Percentiles rank a stretch among this genome's conserved stretches.
Evolutionary conservation across 2,329 filamentous ascomycete species (phyloP).

Genomic region (Sporothrix euskadiensis): DNA sequence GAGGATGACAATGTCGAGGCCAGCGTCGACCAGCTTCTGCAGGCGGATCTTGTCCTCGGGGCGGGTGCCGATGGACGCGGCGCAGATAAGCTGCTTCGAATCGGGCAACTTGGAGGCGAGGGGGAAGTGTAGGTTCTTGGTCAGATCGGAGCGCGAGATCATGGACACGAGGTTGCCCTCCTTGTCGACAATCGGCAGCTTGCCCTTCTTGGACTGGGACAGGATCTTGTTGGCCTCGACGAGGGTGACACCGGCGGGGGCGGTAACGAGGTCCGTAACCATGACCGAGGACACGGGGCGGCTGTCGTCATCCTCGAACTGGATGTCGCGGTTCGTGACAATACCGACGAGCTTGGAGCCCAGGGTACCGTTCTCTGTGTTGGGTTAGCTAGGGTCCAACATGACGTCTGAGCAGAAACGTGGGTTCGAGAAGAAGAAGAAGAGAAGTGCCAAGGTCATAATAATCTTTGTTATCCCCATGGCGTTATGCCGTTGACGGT

Average conservation of each 20-base stretch:
- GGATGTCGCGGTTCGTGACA: slow-evolving; percentile 95
- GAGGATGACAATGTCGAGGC: slow-evolving; percentile 90
- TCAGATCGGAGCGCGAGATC: slow-evolving; percentile 91
- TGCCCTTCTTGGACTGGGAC: slow-evolving; percentile 96
- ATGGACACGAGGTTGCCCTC: slow-evolving; percentile 85
- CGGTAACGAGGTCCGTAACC: slow-evolving; percentile 95
- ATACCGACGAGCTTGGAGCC: slow-evolving; percentile 96
- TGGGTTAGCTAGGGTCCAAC: slow-evolving; percentile 42
- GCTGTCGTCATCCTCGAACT: slow-evolving; percentile 79
- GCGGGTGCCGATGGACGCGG: slow-evolving; percentile 91
- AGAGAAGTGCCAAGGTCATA: slow-evolving; percentile 34
- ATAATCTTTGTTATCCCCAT: slow-evolving; percentile 68
- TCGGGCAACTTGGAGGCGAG: slow-evolving; percentile 93
- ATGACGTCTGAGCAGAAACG: slow-evolving; percentile 25
- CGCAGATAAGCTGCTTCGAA: slow-evolving; percentile 96
- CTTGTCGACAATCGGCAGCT: slow-evolving; percentile 87
- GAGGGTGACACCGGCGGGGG: slow-evolving; percentile 77
- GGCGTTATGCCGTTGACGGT: slow-evolving; percentile 86
- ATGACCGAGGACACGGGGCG: slow-evolving; percentile 85
- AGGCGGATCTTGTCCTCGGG: slow-evolving; percentile 89
- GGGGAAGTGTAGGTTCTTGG: slow-evolving; percentile 98
- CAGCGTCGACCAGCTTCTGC: slow-evolving; percentile 85
- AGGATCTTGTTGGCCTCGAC: slow-evolving; percentile 90
- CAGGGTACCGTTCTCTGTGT: slow-evolving; percentile 81
- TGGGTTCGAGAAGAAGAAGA: slow-evolving; percentile 1